Evolutionary conservation across 169 alveolate genomes (phyloP).

Genomic region (Plasmodium gonderi): DNA sequence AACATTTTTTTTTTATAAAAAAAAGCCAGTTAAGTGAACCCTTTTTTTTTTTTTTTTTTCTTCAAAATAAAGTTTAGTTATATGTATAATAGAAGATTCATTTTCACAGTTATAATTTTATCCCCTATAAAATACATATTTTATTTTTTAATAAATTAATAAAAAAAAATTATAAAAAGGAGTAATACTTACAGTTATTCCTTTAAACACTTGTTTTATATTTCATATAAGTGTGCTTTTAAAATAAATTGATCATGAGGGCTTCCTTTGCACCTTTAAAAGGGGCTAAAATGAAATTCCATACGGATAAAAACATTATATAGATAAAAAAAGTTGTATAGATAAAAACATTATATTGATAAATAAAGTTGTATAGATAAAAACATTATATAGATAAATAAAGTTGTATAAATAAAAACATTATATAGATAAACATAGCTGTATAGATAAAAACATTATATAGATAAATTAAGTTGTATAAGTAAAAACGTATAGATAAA

Average conservation of each 20-base stretch:
- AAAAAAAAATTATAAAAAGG: neutral
- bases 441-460: neutral
- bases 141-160: neutral
- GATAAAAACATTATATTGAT: neutral
- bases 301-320: neutral
- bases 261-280: too few species aligned
- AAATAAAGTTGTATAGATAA: too few species aligned
- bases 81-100: neutral
- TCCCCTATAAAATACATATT: neutral
- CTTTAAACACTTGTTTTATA: neutral
- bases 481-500: too few species aligned
- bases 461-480: neutral
- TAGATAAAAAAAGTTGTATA: neutral
- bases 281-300: too few species aligned
- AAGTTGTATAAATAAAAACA: neutral
- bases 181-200: neutral
- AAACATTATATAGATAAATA: too few species aligned
- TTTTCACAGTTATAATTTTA: neutral
- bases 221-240: neutral
- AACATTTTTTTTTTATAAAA: neutral
- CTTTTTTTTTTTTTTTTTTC: neutral
- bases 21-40: neutral
- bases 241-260: neutral
- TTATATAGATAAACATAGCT: too few species aligned
- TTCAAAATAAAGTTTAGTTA: neutral